These are phyloP conservation scores for Globisporangium parvum DNA, from an alignment of 352 stramenopile species.

Conservation along the genomic window DNA sequence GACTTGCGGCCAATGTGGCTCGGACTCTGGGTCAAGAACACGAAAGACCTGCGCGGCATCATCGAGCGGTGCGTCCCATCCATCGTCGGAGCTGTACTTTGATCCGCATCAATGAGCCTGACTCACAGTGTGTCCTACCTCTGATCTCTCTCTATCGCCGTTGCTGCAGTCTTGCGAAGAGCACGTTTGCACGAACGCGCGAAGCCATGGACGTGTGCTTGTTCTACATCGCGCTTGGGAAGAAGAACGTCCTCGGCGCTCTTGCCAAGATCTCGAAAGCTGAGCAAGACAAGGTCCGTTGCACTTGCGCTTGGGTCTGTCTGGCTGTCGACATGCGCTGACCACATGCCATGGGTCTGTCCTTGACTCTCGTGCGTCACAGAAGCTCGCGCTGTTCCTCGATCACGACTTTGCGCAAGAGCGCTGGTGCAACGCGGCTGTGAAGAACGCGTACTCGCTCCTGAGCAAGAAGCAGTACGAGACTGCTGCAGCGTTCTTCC, in stretches of 20 bases:
- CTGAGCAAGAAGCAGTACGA: slow-evolving; percentile 91
- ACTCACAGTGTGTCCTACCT: background rate
- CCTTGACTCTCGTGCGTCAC: background rate
- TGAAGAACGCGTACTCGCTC: slow-evolving; percentile 95
- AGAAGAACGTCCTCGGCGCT: slow-evolving; percentile 68
- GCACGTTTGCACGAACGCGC: slow-evolving; percentile 53
- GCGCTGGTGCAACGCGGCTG: slow-evolving; percentile 79
- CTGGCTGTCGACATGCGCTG: background rate
- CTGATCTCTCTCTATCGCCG: background rate
- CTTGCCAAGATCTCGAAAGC: slow-evolving; percentile 71
- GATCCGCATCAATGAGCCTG: background rate
- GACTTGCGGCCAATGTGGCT: slow-evolving; percentile 65
- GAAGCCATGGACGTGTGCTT: slow-evolving; percentile 73
- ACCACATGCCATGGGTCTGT: background rate
- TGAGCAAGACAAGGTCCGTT: slow-evolving; percentile 58
- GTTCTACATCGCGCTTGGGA: slow-evolving; percentile 72
- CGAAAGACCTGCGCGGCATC: slow-evolving; percentile 55
- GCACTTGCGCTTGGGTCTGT: background rate
- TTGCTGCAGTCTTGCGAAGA: slow-evolving; percentile 50
- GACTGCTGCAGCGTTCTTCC: slow-evolving; percentile 89
- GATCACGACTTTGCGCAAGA: slow-evolving; percentile 81
- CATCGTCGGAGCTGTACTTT: background rate
- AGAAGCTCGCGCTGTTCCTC: slow-evolving; percentile 73
- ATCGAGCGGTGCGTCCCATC: slow-evolving; percentile 41
- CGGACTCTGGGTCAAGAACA: slow-evolving; percentile 76